Evolutionary conservation across 164 flowering plant species (phyloP).

Genomic region (Dillenia turbinata): DNA sequence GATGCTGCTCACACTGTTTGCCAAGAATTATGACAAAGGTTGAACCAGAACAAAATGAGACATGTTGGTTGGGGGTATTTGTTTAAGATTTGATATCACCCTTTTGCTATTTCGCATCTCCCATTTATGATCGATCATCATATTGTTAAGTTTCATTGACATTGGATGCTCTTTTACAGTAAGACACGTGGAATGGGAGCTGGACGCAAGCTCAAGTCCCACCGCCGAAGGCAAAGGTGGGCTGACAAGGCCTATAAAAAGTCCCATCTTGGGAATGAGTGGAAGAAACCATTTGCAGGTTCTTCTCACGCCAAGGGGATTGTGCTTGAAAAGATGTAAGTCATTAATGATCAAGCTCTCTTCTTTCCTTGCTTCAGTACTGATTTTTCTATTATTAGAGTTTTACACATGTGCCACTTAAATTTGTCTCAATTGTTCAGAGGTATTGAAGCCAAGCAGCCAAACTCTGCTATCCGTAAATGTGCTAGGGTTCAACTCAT

Average conservation of each 20-base stretch:
- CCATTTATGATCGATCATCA: too few relatives aligned
- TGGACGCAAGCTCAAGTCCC: constrained; percentile 73
- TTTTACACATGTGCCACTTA: not conserved
- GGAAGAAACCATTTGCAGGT: constrained; percentile 93
- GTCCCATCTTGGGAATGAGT: constrained; percentile 77
- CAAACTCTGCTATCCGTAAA: constrained; percentile 77
- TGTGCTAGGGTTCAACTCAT: constrained; percentile 83
- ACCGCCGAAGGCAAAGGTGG: constrained; percentile 73
- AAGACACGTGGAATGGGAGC: constrained; percentile 93
- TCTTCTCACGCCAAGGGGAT: constrained; percentile 89
- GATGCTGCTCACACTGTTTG: too few relatives aligned
- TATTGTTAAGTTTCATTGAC: too few relatives aligned
- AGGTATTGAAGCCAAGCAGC: constrained; percentile 84
- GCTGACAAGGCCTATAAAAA: constrained; percentile 78
- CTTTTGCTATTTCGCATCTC: too few relatives aligned
- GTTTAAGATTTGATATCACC: too few relatives aligned
- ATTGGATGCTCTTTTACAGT: constrained; percentile 17
- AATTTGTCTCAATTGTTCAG: constrained; percentile 23
- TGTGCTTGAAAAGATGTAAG: constrained; percentile 83
- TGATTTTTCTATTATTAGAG: not conserved
- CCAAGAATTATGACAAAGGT: too few relatives aligned
- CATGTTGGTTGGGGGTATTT: too few relatives aligned
- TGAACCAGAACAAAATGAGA: too few relatives aligned
- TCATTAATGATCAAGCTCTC: not conserved
- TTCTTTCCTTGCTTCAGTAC: too few relatives aligned